These are phyloP conservation scores for Lachnellula subtilissima DNA, from an alignment of 2,329 filamentous ascomycete genomes.

Conservation along the genomic window DNA sequence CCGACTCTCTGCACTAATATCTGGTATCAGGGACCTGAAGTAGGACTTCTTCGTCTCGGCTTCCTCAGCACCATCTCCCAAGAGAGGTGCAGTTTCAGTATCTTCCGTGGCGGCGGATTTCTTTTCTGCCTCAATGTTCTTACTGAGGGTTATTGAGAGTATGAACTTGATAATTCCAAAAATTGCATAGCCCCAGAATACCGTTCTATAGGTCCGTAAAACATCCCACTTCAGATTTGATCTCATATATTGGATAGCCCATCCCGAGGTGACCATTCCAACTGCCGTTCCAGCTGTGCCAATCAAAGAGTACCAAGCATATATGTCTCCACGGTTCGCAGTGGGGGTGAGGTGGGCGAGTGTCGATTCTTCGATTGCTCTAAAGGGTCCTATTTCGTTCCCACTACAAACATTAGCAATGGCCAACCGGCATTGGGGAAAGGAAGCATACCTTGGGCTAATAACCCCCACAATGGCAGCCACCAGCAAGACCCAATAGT, in stretches of 20 bases:
- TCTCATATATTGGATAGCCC: slow-evolving; percentile 50
- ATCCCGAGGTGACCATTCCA: slow-evolving; percentile 56
- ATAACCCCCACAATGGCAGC: slow-evolving; percentile 59
- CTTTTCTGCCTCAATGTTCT: slow-evolving; percentile 35
- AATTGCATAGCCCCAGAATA: slow-evolving; percentile 54
- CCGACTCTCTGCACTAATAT: slow-evolving; percentile 53
- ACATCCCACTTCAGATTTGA: slow-evolving; percentile 38
- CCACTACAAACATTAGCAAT: slow-evolving; percentile 38
- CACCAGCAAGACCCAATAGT: slow-evolving; percentile 53
- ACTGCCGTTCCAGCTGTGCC: slow-evolving; percentile 57
- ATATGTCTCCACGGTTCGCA: slow-evolving; percentile 48
- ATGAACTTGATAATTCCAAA: slow-evolving; percentile 54
- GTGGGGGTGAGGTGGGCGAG: slow-evolving; percentile 50
- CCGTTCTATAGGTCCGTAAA: slow-evolving; percentile 45
- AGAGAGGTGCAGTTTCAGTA: slow-evolving; percentile 26
- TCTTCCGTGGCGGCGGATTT: slow-evolving; percentile 28
- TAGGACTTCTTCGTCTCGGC: slow-evolving; percentile 18
- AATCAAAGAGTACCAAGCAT: slow-evolving; percentile 56
- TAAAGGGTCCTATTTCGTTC: slow-evolving; percentile 60
- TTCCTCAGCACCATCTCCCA: slow-evolving; percentile 20
- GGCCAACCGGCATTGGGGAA: neutral
- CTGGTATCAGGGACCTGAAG: slow-evolving; percentile 41
- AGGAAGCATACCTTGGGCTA: slow-evolving; percentile 42
- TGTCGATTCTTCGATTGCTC: slow-evolving; percentile 57
- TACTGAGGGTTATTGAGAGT: slow-evolving; percentile 46